A percentile compares a stretch with the other conserved stretches of the same genome.
phyloP scores from a whole-genome alignment of 202 grass and related monocot genomes.

The Brachypodium distachyon region DNA sequence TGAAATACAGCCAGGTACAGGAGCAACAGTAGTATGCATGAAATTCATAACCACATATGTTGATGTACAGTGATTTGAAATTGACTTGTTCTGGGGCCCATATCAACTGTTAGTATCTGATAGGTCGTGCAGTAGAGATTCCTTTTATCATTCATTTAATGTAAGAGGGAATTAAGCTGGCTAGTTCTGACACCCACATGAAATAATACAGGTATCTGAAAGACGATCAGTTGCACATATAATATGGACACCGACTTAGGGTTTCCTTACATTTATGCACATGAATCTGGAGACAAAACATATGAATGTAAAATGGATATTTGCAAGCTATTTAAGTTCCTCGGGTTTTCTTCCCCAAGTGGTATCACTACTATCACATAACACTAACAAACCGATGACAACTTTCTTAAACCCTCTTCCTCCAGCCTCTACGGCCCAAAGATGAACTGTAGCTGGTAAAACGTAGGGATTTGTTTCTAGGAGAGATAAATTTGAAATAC shows the following conservation, averaged over 20 bases:
- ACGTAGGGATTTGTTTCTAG: background rate
- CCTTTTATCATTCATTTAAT: background rate
- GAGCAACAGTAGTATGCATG: background rate
- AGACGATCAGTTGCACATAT: conserved; percentile 1
- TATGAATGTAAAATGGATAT: background rate
- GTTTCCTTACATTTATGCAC: background rate
- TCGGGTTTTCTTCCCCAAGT: too few species aligned
- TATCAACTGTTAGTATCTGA: background rate
- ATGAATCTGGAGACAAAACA: background rate
- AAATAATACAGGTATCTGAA: background rate
- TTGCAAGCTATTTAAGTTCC: background rate
- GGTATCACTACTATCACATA: too few species aligned
- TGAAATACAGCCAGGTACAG: background rate
- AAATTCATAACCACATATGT: background rate
- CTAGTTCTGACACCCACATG: background rate
- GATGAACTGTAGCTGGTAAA: conserved; percentile 2
- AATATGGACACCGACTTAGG: background rate
- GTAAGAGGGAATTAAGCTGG: background rate
- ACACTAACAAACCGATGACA: background rate
- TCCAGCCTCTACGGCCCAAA: background rate
- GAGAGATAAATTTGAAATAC: background rate
- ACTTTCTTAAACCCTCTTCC: background rate
- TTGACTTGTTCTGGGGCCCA: background rate
- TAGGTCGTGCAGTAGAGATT: background rate
- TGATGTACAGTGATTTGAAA: background rate